Percentiles rank a stretch among this genome's conserved stretches.
These are phyloP conservation scores for Crinitomyces ghanaensis DNA, from an alignment of 805 yeast species.

Conservation along the genomic window DNA sequence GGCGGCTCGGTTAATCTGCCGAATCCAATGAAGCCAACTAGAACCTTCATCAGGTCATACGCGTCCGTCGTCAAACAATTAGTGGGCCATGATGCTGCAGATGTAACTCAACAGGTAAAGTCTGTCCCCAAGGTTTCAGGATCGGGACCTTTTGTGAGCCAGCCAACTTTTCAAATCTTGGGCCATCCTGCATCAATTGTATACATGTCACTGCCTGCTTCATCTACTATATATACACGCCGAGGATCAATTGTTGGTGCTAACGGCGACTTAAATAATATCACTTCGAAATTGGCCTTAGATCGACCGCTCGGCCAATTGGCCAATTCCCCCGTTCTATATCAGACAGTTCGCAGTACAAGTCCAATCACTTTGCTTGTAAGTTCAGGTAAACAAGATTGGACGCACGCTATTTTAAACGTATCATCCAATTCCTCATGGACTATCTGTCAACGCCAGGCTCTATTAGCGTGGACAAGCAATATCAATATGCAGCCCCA, in stretches of 20 bases:
- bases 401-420: too few relatives aligned
- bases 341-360: constrained; percentile 24
- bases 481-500: too few relatives aligned
- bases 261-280: constrained; percentile 29
- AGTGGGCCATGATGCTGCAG: constrained; percentile 5
- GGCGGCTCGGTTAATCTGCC: too few relatives aligned
- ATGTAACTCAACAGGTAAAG: constrained; percentile 12
- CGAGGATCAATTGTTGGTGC: constrained; percentile 35
- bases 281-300: constrained; percentile 20
- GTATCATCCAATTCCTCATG: constrained; percentile 29
- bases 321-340: constrained; percentile 23
- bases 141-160: constrained; percentile 30
- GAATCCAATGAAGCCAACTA: too few relatives aligned
- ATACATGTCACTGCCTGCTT: constrained; percentile 33
- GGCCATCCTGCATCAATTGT: constrained; percentile 34
- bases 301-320: constrained; percentile 15
- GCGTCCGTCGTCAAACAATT: constrained; percentile 2
- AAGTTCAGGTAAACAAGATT: neutral
- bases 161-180: constrained; percentile 32
- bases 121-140: constrained; percentile 28
- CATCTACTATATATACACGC: constrained; percentile 30
- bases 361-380: constrained; percentile 22
- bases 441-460: constrained; percentile 30
- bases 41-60: too few relatives aligned
- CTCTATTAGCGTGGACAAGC: constrained; percentile 39